Conservation (phyloP, 805 yeast species). For the Myxozyma geophila region DNA sequence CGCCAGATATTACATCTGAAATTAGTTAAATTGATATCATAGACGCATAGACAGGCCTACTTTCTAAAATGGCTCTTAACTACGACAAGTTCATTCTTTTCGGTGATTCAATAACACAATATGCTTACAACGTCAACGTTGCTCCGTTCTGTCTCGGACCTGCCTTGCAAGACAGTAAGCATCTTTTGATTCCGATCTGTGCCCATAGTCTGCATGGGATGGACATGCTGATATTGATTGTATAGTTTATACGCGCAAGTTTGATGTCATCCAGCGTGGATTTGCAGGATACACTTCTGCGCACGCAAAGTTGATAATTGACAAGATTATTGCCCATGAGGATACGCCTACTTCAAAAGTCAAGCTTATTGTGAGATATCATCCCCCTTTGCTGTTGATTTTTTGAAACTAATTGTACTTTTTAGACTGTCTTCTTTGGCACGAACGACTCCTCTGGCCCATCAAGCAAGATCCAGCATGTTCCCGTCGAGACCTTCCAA, state of each 20-base stretch:
- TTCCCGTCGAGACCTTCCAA: slow-evolving; percentile 55
- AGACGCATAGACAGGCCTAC: not conserved
- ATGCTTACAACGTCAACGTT: slow-evolving; percentile 49
- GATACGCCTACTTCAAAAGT: slow-evolving; percentile 48
- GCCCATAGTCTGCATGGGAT: no score
- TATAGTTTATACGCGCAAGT: slow-evolving; percentile 53
- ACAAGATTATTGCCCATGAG: slow-evolving; percentile 57
- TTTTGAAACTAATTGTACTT: slow-evolving; percentile 12
- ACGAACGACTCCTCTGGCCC: slow-evolving; percentile 70
- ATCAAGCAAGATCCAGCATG: slow-evolving; percentile 50
- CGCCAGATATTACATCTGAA: not conserved
- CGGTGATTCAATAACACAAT: slow-evolving; percentile 75
- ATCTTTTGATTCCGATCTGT: not conserved
- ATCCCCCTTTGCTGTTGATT: slow-evolving; percentile 14
- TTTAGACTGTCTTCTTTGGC: slow-evolving; percentile 72
- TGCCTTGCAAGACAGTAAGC: slow-evolving; percentile 49
- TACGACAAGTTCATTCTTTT: slow-evolving; percentile 58
- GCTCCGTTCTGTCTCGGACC: slow-evolving; percentile 56
- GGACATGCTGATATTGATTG: not conserved
- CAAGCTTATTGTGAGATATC: slow-evolving; percentile 34
- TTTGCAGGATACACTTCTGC: slow-evolving; percentile 75
- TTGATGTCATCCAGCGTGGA: slow-evolving; percentile 77
- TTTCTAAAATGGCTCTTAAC: slow-evolving; percentile 20
- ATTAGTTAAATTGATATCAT: not conserved
- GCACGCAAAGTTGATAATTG: slow-evolving; percentile 58